Percentiles rank a stretch among this genome's conserved stretches.
Conservation (phyloP, 352 stramenopile genomes). For the Globisporangium sylvaticum region DNA sequence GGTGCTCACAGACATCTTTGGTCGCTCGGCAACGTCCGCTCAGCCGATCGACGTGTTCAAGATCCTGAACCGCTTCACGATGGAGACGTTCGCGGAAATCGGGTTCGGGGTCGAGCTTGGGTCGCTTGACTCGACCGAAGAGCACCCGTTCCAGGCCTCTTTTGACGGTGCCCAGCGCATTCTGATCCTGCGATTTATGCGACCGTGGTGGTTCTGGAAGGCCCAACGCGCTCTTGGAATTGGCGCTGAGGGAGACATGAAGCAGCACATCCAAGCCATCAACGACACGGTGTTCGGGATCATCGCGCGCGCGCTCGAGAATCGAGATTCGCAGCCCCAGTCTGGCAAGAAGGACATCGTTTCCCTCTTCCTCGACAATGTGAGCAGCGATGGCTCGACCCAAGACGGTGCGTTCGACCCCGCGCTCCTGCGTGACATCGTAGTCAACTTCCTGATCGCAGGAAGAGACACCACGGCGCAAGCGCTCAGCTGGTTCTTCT, state of each 20-base stretch:
- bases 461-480: slow-evolving; percentile 42
- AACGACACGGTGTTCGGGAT: slow-evolving; percentile 31
- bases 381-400: slow-evolving; percentile 1
- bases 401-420: not conserved
- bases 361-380: slow-evolving; percentile 40
- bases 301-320: slow-evolving; percentile 24
- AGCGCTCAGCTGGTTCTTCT: slow-evolving; percentile 44
- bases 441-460: slow-evolving; percentile 48
- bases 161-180: slow-evolving; percentile 14
- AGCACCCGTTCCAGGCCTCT: not conserved
- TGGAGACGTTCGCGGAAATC: slow-evolving; percentile 6
- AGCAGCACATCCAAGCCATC: slow-evolving; percentile 26
- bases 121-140: not conserved
- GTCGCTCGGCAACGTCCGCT: not conserved
- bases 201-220: slow-evolving; percentile 33
- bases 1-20: not conserved
- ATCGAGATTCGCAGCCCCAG: not conserved
- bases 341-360: slow-evolving; percentile 28
- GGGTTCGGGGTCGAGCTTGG: not conserved
- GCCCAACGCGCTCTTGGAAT: not conserved
- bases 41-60: slow-evolving; percentile 18
- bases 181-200: slow-evolving; percentile 28
- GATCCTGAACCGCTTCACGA: slow-evolving; percentile 33
- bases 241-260: slow-evolving; percentile 15
- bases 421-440: slow-evolving; percentile 34